A percentile compares a stretch with the other conserved stretches of the same genome.
Conservation (phyloP, 116 monocot genomes). For the Iris pallida region DNA sequence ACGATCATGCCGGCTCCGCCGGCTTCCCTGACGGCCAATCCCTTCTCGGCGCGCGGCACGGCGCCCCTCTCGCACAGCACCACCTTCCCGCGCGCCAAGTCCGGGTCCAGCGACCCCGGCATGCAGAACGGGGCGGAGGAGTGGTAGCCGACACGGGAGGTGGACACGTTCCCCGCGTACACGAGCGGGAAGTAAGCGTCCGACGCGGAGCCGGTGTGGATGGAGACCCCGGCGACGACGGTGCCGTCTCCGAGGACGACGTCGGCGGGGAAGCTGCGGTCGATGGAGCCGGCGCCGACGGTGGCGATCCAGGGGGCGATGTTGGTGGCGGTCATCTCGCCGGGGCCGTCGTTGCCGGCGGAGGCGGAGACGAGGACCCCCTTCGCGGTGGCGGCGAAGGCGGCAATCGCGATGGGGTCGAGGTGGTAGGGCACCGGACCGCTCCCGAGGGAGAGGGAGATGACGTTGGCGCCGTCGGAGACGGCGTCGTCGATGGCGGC, state of each 20-base stretch:
- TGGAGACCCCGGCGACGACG: slow-evolving; percentile 14
- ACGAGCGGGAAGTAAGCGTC: slow-evolving; percentile 9
- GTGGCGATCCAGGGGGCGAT: slow-evolving; percentile 66
- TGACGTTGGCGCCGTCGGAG: slow-evolving; percentile 39
- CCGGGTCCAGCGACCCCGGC: slow-evolving; percentile 23
- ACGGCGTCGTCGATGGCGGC: slow-evolving; percentile 43
- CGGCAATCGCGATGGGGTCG: slow-evolving; percentile 39
- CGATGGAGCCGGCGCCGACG: slow-evolving; percentile 62
- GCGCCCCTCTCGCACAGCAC: slow-evolving; percentile 45
- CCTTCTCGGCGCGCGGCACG: slow-evolving; percentile 16
- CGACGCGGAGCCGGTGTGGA: slow-evolving; percentile 7
- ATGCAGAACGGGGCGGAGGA: slow-evolving; percentile 21
- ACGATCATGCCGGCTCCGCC: slow-evolving; percentile 48
- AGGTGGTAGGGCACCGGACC: slow-evolving; percentile 18
- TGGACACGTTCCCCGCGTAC: slow-evolving; percentile 24
- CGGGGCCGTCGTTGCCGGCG: slow-evolving; percentile 59
- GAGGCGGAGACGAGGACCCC: slow-evolving; percentile 42
- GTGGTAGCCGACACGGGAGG: background rate
- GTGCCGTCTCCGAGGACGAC: slow-evolving; percentile 41
- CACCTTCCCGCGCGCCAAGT: slow-evolving; percentile 15
- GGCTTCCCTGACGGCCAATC: slow-evolving; percentile 29
- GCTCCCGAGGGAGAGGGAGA: slow-evolving; percentile 41
- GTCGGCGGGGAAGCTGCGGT: slow-evolving; percentile 40
- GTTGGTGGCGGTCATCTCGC: slow-evolving; percentile 29
- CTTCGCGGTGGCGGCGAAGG: slow-evolving; percentile 24